Evolutionary conservation across 306 rosid species (phyloP).

Genomic region (Canavalia ensiformis): DNA sequence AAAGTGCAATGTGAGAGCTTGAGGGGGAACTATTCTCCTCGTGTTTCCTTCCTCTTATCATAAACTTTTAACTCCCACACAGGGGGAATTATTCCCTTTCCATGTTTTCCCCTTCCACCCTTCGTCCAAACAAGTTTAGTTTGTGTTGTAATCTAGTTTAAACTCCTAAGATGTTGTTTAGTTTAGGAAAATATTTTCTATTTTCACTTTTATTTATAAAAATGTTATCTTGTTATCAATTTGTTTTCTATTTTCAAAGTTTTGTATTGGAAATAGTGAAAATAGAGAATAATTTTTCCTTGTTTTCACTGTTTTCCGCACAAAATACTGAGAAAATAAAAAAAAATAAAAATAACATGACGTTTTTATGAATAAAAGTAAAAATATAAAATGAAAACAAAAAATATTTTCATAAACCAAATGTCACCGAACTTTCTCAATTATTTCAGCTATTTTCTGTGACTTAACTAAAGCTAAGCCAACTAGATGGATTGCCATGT

Average conservation of each 20-base stretch:
- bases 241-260: too few species aligned
- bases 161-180: not conserved
- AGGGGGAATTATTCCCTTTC: conserved; percentile 1
- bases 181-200: too few species aligned
- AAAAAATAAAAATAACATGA: too few species aligned
- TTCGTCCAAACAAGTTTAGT: not conserved
- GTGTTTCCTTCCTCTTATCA: not conserved
- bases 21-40: not conserved
- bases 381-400: too few species aligned
- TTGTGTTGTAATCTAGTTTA: not conserved
- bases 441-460: not conserved
- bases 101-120: conserved; percentile 5
- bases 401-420: too few species aligned
- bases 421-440: not conserved
- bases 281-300: too few species aligned
- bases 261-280: too few species aligned
- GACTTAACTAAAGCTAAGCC: conserved; percentile 25
- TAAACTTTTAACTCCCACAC: not conserved
- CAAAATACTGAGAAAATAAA: too few species aligned
- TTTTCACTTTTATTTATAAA: too few species aligned
- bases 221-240: too few species aligned
- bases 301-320: too few species aligned
- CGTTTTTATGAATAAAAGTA: too few species aligned
- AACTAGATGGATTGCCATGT: conserved; percentile 29
- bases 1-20: not conserved